Conservation (phyloP, 331 rosid genomes). For the Acacia pycnantha region DNA sequence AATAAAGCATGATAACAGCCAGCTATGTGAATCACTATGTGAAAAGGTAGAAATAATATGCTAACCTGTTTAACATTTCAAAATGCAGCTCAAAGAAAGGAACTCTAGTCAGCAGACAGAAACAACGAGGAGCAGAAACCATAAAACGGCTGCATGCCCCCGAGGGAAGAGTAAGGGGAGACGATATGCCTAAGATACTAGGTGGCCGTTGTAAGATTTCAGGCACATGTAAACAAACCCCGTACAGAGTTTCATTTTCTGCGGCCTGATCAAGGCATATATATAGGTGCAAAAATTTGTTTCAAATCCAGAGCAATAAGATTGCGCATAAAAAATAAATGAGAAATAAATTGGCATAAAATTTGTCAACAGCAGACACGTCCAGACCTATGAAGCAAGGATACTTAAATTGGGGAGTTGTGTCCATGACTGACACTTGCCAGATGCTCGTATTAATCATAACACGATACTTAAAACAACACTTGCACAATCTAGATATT, state of each 20-base stretch:
- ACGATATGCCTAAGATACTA: slow-evolving; percentile 62
- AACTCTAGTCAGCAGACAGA: slow-evolving; percentile 80
- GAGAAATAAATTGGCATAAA: slow-evolving; percentile 10
- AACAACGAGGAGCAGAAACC: slow-evolving; percentile 98
- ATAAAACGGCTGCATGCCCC: slow-evolving; percentile 75
- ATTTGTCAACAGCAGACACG: background rate
- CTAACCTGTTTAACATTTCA: slow-evolving; percentile 91
- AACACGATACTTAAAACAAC: background rate
- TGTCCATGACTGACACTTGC: background rate
- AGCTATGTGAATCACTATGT: slow-evolving; percentile 9
- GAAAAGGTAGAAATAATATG: slow-evolving; percentile 22
- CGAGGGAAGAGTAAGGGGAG: slow-evolving; percentile 58
- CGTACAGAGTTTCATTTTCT: slow-evolving; percentile 81
- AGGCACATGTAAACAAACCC: slow-evolving; percentile 85
- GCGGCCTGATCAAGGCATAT: slow-evolving; percentile 63
- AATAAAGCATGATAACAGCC: background rate
- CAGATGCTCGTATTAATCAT: background rate
- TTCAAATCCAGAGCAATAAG: slow-evolving; percentile 27
- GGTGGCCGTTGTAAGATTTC: slow-evolving; percentile 98
- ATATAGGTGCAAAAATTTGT: slow-evolving; percentile 13
- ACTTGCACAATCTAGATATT: background rate
- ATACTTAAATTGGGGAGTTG: background rate
- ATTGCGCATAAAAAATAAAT: slow-evolving; percentile 20
- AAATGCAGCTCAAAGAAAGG: slow-evolving; percentile 92
- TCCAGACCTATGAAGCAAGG: background rate